Conservation (phyloP, 257 asterid genomes). For the Solanum gandarillasii region DNA sequence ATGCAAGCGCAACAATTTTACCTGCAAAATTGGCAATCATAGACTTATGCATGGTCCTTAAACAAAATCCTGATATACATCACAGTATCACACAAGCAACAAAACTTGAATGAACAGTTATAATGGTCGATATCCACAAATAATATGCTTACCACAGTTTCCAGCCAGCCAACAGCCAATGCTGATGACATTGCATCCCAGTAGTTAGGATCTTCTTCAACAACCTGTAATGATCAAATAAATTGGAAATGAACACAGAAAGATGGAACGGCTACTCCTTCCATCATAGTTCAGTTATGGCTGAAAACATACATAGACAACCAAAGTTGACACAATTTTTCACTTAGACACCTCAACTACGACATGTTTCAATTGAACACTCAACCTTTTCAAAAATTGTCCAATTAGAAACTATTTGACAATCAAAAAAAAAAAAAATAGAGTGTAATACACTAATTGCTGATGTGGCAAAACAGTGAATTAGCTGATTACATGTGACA, state of each 20-base stretch:
- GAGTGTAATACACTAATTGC: not conserved
- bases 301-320: not conserved
- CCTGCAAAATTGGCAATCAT: slow-evolving; percentile 33
- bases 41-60: not conserved
- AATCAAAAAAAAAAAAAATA: not conserved
- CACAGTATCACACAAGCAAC: not conserved
- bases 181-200: slow-evolving; percentile 91
- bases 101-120: not conserved
- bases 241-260: not conserved
- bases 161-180: slow-evolving; percentile 92
- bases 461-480: not conserved
- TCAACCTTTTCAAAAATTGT: not conserved
- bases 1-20: slow-evolving; percentile 75
- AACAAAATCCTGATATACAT: not conserved
- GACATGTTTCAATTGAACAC: not conserved
- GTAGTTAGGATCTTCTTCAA: slow-evolving; percentile 79
- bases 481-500: no score
- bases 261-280: not conserved
- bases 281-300: not conserved
- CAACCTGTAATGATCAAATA: slow-evolving; percentile 35
- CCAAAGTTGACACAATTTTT: not conserved
- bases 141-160: slow-evolving; percentile 52
- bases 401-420: not conserved
- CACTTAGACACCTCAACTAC: not conserved
- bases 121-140: not conserved